Evolutionary conservation across 1,284 basidiomycete genomes (phyloP).

Genomic region (Sanghuangporus sanghuang): DNA sequence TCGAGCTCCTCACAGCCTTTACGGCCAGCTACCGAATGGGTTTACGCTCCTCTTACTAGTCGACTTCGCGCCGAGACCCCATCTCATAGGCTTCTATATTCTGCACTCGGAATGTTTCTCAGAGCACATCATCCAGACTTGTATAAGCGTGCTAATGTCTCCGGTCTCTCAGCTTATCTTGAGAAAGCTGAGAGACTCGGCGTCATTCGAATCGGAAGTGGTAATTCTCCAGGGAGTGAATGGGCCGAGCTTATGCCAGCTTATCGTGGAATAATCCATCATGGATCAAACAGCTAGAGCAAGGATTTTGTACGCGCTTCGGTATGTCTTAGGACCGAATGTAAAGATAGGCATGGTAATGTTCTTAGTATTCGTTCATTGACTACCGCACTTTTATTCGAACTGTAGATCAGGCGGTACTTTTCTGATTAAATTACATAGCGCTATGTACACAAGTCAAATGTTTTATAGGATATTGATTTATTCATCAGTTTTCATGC

Average conservation of each 20-base stretch:
- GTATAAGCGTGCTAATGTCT: conserved; percentile 4
- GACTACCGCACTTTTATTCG: not conserved
- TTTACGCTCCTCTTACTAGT: not conserved
- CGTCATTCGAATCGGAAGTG: conserved; percentile 8
- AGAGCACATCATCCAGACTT: not conserved
- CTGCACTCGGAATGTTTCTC: not conserved
- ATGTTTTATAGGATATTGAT: too few relatives aligned
- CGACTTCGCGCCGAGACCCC: not conserved
- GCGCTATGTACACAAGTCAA: too few relatives aligned
- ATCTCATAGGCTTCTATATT: not conserved
- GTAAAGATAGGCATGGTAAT: not conserved
- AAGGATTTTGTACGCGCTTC: not conserved
- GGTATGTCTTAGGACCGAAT: not conserved
- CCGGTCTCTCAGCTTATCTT: conserved; percentile 3
- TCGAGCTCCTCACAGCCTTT: too few relatives aligned
- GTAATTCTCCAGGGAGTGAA: not conserved
- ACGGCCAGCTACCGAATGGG: not conserved
- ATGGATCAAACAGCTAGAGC: not conserved
- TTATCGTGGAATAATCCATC: not conserved
- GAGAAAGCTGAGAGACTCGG: not conserved
- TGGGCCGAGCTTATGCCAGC: conserved; percentile 6
- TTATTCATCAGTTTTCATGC: too few relatives aligned
- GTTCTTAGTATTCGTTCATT: not conserved
- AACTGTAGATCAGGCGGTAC: not conserved
- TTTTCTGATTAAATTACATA: too few relatives aligned